Evolutionary conservation across 139 green algal species (phyloP).

Genomic region (Closterium sp.): DNA sequence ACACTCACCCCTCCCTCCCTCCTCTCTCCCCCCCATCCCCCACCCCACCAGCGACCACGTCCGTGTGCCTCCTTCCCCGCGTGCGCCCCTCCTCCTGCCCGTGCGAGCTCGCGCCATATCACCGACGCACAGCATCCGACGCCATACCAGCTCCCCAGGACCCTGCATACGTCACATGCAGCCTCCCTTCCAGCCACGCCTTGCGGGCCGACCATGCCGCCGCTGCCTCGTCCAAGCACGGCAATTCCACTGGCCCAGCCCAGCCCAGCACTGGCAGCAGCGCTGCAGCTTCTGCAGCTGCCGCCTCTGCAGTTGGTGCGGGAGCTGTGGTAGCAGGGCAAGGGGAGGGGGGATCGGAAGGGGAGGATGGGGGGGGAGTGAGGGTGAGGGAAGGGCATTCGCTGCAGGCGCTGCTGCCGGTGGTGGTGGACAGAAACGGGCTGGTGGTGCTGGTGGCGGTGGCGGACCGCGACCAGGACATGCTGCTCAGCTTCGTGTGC

Average conservation of each 20-base stretch:
- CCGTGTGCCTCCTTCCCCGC: neutral
- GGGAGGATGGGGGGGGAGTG: too few species aligned
- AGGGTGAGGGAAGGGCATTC: neutral
- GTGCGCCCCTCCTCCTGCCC: neutral
- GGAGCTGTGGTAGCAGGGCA: neutral
- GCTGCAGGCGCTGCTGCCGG: neutral
- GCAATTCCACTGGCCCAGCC: too few species aligned
- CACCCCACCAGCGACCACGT: neutral
- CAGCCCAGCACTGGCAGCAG: too few species aligned
- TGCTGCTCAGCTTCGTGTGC: neutral
- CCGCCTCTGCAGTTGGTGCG: neutral
- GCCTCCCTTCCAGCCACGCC: neutral
- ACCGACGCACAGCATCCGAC: neutral
- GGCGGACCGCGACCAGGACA: neutral
- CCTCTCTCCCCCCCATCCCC: too few species aligned
- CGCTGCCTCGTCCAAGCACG: neutral
- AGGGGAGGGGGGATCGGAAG: neutral
- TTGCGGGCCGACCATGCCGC: neutral
- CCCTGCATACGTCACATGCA: neutral
- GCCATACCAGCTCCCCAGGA: neutral
- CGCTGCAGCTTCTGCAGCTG: too few species aligned
- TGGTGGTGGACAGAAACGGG: neutral
- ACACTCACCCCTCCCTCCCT: too few species aligned
- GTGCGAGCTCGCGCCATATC: neutral
- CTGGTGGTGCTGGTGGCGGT: neutral